A percentile compares a stretch with the other conserved stretches of the same genome.
These are phyloP conservation scores for Saprolegnia parasitica DNA, from an alignment of 352 stramenopile species.

Conservation along the genomic window DNA sequence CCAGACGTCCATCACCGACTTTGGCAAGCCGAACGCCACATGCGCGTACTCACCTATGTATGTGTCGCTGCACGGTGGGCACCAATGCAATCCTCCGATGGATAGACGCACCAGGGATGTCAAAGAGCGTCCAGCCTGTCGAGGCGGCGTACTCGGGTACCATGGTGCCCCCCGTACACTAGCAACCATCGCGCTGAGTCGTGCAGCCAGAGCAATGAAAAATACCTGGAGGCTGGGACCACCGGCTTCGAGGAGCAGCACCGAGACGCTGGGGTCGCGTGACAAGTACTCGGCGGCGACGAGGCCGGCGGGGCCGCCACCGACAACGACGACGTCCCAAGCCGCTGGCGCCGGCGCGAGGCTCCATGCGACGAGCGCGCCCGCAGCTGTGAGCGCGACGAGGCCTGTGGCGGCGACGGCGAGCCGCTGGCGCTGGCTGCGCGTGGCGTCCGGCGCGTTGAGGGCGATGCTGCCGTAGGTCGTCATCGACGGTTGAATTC, in stretches of 20 bases:
- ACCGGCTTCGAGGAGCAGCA: slow-evolving; percentile 61
- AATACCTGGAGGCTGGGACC: slow-evolving; percentile 38
- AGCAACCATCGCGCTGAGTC: neutral
- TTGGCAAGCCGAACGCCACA: slow-evolving; percentile 25
- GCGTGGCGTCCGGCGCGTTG: neutral
- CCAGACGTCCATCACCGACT: slow-evolving; percentile 33
- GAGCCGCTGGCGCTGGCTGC: neutral
- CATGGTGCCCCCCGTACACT: slow-evolving; percentile 41
- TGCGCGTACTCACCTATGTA: slow-evolving; percentile 45
- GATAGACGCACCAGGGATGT: slow-evolving; percentile 40
- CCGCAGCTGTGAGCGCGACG: neutral
- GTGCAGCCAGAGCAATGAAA: neutral
- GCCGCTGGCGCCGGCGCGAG: neutral
- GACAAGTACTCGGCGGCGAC: slow-evolving; percentile 57
- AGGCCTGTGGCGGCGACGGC: neutral
- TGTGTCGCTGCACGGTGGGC: too few species aligned
- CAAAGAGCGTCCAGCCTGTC: slow-evolving; percentile 57
- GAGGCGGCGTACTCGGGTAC: slow-evolving; percentile 40
- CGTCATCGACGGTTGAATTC: slow-evolving; percentile 12
- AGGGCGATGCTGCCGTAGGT: slow-evolving; percentile 21
- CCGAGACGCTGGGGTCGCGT: slow-evolving; percentile 42
- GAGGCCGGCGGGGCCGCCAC: slow-evolving; percentile 50
- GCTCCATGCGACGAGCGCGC: neutral
- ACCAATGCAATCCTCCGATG: neutral
- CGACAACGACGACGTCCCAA: slow-evolving; percentile 59